Conservation (phyloP, 1,284 basidiomycete genomes). For the Papiliotrema flavescens region DNA sequence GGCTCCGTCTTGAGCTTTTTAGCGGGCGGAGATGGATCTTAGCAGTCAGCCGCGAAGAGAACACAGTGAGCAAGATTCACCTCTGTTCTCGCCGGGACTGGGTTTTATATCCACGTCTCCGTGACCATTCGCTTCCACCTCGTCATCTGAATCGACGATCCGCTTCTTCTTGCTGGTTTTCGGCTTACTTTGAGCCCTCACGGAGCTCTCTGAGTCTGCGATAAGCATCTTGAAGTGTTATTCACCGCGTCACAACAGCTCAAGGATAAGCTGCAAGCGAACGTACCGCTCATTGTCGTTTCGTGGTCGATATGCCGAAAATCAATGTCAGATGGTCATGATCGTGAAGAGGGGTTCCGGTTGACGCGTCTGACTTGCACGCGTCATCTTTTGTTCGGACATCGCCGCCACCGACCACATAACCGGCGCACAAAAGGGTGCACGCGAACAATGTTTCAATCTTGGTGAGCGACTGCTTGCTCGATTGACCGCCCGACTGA, state of each 20-base stretch:
- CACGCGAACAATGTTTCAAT: too few relatives aligned
- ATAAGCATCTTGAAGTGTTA: not conserved
- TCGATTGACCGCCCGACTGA: too few relatives aligned
- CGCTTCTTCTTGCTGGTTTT: conserved; percentile 56
- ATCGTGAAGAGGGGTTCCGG: not conserved
- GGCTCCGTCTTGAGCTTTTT: conserved; percentile 34
- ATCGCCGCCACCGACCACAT: too few relatives aligned
- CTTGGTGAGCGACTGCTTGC: too few relatives aligned
- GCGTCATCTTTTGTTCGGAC: not conserved
- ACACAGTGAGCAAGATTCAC: not conserved
- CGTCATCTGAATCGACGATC: conserved; percentile 65
- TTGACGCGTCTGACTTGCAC: not conserved
- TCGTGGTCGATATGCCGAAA: not conserved
- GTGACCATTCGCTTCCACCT: conserved; percentile 44
- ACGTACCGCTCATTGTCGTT: conserved; percentile 10
- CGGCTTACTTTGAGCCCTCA: conserved; percentile 12
- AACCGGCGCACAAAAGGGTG: too few relatives aligned
- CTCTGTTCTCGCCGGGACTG: not conserved
- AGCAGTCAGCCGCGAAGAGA: not conserved
- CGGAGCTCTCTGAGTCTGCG: conserved; percentile 21
- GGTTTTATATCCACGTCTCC: not conserved
- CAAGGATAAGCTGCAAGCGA: too few relatives aligned
- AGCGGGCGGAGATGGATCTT: conserved; percentile 28
- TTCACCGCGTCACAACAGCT: too few relatives aligned
- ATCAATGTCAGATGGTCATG: not conserved